Evolutionary conservation across 2,329 filamentous ascomycete species (phyloP).

Genomic region (Penicillium sp.): DNA sequence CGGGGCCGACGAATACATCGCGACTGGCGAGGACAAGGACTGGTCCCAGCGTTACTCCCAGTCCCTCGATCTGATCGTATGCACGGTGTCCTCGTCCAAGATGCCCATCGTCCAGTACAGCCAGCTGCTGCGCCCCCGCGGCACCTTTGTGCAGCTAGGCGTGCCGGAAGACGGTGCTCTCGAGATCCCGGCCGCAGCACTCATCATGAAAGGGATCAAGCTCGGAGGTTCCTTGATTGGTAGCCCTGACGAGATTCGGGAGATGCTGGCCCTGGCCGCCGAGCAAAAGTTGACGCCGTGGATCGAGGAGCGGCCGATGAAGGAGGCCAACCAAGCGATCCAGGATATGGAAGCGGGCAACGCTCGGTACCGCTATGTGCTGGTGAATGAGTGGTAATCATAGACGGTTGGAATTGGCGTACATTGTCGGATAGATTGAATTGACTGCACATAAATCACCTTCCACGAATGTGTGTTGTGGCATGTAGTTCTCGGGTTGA

Average conservation of each 20-base stretch:
- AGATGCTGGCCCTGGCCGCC: constrained; percentile 45
- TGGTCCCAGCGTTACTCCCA: constrained; percentile 51
- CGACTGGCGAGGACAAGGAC: constrained; percentile 53
- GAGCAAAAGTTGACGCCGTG: constrained; percentile 41
- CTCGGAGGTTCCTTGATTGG: constrained; percentile 49
- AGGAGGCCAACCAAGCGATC: constrained; percentile 43
- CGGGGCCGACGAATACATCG: constrained; percentile 56
- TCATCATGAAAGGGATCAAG: constrained; percentile 53
- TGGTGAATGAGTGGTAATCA: constrained; percentile 40
- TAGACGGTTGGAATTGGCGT: too few species aligned
- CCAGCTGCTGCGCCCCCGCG: constrained; percentile 17
- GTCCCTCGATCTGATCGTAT: constrained; percentile 56
- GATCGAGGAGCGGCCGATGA: constrained; percentile 42
- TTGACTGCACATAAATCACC: too few species aligned
- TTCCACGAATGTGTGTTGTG: too few species aligned
- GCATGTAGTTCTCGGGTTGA: too few species aligned
- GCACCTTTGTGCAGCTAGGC: constrained; percentile 59
- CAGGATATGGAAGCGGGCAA: constrained; percentile 44
- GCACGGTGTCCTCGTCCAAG: constrained; percentile 54
- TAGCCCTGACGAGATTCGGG: constrained; percentile 39
- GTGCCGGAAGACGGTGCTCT: constrained; percentile 59
- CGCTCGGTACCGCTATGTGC: constrained; percentile 45
- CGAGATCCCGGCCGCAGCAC: constrained; percentile 53
- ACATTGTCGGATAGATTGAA: too few species aligned
- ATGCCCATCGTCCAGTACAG: constrained; percentile 21